Percentiles rank a stretch among this genome's conserved stretches.
Evolutionary conservation across 768 basidiomycete species (phyloP).

Genomic region (Rhizopogon rudus): DNA sequence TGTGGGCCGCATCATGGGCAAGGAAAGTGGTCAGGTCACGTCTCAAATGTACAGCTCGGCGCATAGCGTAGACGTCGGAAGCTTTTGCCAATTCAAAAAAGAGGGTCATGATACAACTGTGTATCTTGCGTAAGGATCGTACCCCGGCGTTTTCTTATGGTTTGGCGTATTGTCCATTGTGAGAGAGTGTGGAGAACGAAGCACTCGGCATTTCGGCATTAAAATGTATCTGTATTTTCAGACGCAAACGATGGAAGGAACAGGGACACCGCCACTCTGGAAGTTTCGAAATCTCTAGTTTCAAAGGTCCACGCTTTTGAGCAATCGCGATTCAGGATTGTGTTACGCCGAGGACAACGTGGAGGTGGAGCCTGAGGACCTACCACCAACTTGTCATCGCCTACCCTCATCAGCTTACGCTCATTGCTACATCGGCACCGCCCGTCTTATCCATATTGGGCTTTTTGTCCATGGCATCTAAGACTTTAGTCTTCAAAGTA

Average conservation of each 20-base stretch:
- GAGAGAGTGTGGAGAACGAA: slow-evolving; percentile 31
- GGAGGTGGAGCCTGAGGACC: neutral
- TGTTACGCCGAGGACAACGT: neutral
- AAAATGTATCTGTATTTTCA: neutral
- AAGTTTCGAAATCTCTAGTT: neutral
- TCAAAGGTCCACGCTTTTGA: neutral
- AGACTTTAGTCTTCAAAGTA: slow-evolving; percentile 21
- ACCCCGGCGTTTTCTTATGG: slow-evolving; percentile 25
- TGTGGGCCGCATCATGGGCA: neutral
- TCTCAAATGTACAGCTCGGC: neutral
- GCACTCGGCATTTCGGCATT: slow-evolving; percentile 28
- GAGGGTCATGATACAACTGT: slow-evolving; percentile 16
- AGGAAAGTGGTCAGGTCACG: neutral
- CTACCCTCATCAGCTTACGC: slow-evolving; percentile 19
- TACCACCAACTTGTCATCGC: neutral
- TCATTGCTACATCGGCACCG: slow-evolving; percentile 26
- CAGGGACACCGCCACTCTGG: neutral
- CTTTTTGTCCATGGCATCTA: slow-evolving; percentile 14
- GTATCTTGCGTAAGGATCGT: slow-evolving; percentile 25
- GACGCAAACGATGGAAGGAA: neutral
- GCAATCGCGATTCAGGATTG: neutral
- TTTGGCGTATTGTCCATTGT: slow-evolving; percentile 19
- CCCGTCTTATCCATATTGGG: slow-evolving; percentile 9
- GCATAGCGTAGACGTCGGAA: neutral
- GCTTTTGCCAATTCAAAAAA: slow-evolving; percentile 6